These are phyloP conservation scores for Cyclanthera cordifolia DNA, from an alignment of 306 rosid species.

Conservation along the genomic window DNA sequence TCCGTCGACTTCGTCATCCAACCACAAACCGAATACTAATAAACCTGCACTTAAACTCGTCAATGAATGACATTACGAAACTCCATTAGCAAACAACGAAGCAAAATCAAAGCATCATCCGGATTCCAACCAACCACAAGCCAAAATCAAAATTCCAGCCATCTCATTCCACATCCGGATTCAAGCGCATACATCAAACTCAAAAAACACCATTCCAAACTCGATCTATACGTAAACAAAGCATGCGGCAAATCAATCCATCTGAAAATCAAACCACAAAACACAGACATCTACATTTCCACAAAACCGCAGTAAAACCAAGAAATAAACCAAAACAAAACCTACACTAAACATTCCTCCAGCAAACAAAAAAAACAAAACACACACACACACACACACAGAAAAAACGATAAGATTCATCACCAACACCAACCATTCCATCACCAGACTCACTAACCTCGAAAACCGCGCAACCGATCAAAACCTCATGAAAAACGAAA, in stretches of 20 bases:
- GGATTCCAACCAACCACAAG: background rate
- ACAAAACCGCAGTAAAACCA: background rate
- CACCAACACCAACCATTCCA: background rate
- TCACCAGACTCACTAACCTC: conserved; percentile 1
- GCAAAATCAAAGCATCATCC: conserved; percentile 7
- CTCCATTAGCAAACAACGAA: conserved; percentile 1
- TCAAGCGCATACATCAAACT: background rate
- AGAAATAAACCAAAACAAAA: background rate
- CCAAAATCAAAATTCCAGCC: background rate
- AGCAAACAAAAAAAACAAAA: too few species aligned
- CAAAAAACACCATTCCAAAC: background rate
- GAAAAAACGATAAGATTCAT: conserved; percentile 2
- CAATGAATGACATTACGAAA: conserved; percentile 8
- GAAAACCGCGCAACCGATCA: conserved; percentile 2
- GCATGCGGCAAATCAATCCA: conserved; percentile 11
- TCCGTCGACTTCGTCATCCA: conserved; percentile 3
- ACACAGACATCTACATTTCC: background rate
- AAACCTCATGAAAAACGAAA: conserved; percentile 10
- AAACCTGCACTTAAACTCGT: background rate
- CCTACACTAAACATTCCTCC: background rate
- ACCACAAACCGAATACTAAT: background rate
- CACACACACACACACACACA: background rate
- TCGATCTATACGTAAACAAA: conserved; percentile 12
- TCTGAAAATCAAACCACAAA: background rate
- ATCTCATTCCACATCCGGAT: background rate